Evolutionary conservation across 495 filamentous ascomycete species (phyloP), one percentile per base, ranked within the genome.

Genomic region (Neurospora sp.): DNA sequence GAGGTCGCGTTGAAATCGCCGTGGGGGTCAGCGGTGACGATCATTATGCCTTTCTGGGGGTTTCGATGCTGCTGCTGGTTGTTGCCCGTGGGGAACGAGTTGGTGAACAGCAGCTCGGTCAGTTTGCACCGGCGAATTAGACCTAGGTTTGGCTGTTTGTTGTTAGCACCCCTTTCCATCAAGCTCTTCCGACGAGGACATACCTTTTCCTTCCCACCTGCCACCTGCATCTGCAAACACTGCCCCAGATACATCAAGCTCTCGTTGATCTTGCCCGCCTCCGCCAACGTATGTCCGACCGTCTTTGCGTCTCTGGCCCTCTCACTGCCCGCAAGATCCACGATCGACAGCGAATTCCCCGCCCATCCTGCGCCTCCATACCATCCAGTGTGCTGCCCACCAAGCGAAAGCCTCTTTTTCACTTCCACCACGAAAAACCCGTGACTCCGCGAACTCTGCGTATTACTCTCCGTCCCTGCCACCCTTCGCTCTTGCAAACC

Each of bases 201-300:
- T 86, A 94, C 92, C 88, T 93, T 96, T 71, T 87, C 87, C 70
- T 89, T 89, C 73, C 89, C 89, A 42, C 88, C 90, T 45, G 90
- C 85, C 75, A 93, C 92, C 81, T 98, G 96, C 90, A 97, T 93
- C 80, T 99, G 96, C 75, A 99, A 85, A 79, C 96, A 98, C 79
- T 98, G 96, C 1, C 96, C 96, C 1, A 99, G 88, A 80, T 97
- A 98, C 96, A 99, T 99, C 77, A 99, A 81, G 77, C 91, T 94
- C 79, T 97, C 94, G 78, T 99, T 99, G 77, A 99, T 99, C 81
- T 97, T 97, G 20, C 96, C 96, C 27, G 96, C 96, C 81, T 99
- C 96, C 0, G 91, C 94, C 3, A 99, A 87, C 1, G 94, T 97
- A 0, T 93, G 90, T 22, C 96, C 95, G 0, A 93, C 91, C 22